Conservation (phyloP, 768 basidiomycete species). For the Russula dissimulans region DNA sequence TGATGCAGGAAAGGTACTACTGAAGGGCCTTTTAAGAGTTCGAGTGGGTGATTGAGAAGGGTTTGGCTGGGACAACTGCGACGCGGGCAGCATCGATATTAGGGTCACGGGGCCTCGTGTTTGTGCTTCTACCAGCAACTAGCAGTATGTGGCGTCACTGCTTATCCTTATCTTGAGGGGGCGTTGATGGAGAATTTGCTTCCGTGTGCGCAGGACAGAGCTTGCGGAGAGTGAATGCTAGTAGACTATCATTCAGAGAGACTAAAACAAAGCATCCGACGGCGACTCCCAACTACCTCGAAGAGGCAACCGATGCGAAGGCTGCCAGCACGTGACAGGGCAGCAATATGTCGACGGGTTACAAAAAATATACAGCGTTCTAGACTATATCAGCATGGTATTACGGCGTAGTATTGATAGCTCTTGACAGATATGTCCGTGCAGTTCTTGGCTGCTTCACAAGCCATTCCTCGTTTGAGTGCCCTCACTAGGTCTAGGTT, state of each 20-base stretch:
- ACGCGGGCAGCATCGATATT: slow-evolving; percentile 5
- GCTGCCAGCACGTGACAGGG: no score
- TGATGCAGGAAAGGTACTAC: background rate
- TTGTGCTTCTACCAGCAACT: background rate
- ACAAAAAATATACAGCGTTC: background rate
- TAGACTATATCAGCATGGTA: no score
- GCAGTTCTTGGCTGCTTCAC: no score
- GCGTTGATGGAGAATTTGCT: no score
- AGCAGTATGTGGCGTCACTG: background rate
- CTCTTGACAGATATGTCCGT: no score
- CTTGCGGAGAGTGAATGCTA: background rate
- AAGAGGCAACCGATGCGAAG: no score
- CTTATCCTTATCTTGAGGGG: background rate
- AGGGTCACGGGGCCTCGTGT: slow-evolving; percentile 9
- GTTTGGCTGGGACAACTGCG: background rate
- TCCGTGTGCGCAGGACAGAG: background rate
- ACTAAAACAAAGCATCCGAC: no score
- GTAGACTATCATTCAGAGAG: background rate
- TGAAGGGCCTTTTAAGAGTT: background rate
- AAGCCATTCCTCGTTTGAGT: no score
- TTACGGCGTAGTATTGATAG: no score
- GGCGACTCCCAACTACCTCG: no score
- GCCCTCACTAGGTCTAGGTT: background rate
- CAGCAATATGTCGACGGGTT: no score
- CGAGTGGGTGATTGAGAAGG: background rate